These are phyloP conservation scores for Aspergillus kassunensis DNA, from an alignment of 495 filamentous ascomycete genomes.

Conservation along the genomic window DNA sequence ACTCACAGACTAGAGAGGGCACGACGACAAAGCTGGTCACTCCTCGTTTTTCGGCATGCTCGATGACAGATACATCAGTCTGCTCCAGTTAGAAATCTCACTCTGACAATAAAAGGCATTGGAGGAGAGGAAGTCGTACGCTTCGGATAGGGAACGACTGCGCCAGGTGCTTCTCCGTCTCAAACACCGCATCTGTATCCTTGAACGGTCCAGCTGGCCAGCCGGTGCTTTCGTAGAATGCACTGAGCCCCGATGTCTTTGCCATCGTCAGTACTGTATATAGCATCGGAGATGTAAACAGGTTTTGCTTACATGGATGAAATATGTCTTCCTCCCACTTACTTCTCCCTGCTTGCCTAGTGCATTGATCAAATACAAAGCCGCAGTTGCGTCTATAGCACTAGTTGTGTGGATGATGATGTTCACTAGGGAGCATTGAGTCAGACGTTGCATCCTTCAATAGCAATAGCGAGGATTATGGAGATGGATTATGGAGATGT, in stretches of 20 bases:
- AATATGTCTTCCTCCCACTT: not conserved
- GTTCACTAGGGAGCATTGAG: not conserved
- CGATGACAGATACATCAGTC: constrained; percentile 1
- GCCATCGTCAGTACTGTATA: not conserved
- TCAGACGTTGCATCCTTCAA: not conserved
- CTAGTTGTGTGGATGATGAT: not conserved
- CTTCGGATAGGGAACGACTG: constrained; percentile 1
- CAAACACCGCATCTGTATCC: not conserved
- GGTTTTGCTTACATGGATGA: not conserved
- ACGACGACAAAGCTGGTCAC: constrained; percentile 1
- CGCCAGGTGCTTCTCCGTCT: constrained; percentile 1
- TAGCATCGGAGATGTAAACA: not conserved
- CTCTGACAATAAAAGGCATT: not conserved
- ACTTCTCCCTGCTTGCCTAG: not conserved
- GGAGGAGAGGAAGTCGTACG: not conserved
- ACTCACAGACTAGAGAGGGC: constrained; percentile 2
- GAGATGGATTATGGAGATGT: not conserved
- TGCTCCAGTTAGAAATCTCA: not conserved
- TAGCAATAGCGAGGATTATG: too few species aligned
- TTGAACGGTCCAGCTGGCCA: not conserved
- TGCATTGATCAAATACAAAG: not conserved
- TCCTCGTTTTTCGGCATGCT: not conserved
- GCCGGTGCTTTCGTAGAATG: not conserved
- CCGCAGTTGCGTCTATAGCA: not conserved
- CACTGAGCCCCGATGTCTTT: not conserved